Conservation (phyloP, 768 basidiomycete genomes). For the Mycena metata region DNA sequence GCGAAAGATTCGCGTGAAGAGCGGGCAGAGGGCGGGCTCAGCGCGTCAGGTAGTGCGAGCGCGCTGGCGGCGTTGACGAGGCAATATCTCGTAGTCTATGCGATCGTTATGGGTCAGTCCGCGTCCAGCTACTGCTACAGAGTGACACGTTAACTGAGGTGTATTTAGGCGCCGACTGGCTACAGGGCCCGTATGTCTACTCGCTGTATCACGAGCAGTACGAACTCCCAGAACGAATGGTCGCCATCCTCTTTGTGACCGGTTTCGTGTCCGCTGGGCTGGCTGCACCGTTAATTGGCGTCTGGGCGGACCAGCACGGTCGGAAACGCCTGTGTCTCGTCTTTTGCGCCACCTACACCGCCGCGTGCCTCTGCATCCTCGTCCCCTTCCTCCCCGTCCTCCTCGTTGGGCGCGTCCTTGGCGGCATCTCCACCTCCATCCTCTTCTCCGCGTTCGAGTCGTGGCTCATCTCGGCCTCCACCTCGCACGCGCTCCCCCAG, state of each 20-base stretch:
- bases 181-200: constrained; percentile 86
- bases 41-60: constrained; percentile 35
- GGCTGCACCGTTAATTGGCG: constrained; percentile 78
- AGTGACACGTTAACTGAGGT: constrained; percentile 14
- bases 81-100: constrained; percentile 78
- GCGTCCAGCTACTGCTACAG: constrained; percentile 16
- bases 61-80: constrained; percentile 51
- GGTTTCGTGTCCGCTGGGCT: constrained; percentile 81
- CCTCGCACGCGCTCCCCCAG: constrained; percentile 63
- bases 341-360: constrained; percentile 77
- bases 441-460: constrained; percentile 84
- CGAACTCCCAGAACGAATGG: constrained; percentile 69
- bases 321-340: constrained; percentile 76
- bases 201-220: constrained; percentile 82
- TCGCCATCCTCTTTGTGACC: constrained; percentile 82
- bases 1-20: constrained; percentile 45
- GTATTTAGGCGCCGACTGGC: constrained; percentile 76
- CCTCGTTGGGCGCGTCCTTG: constrained; percentile 73
- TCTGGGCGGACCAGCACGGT: constrained; percentile 85
- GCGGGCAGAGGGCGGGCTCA: constrained; percentile 49
- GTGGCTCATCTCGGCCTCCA: constrained; percentile 79
- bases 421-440: constrained; percentile 81
- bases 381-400: constrained; percentile 71
- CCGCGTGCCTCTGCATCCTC: constrained; percentile 71
- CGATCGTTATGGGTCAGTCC: constrained; percentile 77